Percentiles rank a stretch among this genome's conserved stretches.
Evolutionary conservation across 2,329 filamentous ascomycete genomes (phyloP).

Genomic region (Fusarium sp.): DNA sequence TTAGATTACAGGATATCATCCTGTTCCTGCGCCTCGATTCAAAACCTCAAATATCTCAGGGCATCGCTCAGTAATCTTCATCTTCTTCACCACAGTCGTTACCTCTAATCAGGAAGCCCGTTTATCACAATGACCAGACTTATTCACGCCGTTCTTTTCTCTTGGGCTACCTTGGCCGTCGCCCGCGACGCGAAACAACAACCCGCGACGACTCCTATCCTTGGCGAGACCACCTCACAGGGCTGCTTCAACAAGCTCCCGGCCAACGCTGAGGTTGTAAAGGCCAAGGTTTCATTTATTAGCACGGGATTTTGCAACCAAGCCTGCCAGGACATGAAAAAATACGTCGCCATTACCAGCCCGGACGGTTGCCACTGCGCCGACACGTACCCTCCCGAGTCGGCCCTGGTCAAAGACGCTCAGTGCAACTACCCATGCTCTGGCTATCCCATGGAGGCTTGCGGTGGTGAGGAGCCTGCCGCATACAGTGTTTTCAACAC

Average conservation of each 20-base stretch:
- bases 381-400: conserved; percentile 13
- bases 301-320: background rate
- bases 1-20: background rate
- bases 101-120: background rate
- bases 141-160: background rate
- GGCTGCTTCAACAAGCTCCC: conserved; percentile 1
- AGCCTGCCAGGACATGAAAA: background rate
- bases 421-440: conserved; percentile 16
- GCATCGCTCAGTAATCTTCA: background rate
- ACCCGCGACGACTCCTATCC: background rate
- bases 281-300: background rate
- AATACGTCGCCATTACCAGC: background rate
- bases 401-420: conserved; percentile 6
- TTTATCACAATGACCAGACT: background rate
- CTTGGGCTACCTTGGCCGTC: background rate
- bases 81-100: background rate
- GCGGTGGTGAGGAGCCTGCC: background rate
- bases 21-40: background rate
- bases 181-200: background rate
- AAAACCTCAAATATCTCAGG: background rate
- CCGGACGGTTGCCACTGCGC: conserved; percentile 13
- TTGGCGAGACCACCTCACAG: background rate
- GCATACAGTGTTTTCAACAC: background rate
- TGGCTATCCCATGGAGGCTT: background rate
- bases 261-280: background rate